Base-by-base conservation (phyloP, 2,329 filamentous ascomycete species). In the Lachnellula cervina region DNA sequence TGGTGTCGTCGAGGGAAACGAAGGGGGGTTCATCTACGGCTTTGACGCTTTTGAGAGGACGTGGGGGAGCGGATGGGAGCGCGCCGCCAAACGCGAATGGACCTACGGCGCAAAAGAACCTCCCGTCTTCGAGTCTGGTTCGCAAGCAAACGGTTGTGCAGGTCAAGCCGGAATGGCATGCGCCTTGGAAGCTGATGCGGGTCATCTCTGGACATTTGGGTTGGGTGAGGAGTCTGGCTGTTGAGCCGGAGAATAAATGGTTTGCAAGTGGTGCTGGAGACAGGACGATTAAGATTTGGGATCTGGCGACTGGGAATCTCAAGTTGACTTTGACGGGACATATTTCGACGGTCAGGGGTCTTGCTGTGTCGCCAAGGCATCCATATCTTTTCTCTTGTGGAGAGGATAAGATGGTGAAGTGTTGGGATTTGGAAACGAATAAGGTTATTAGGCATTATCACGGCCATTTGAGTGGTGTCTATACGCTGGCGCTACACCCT, bases 361-460 rank as follows among this genome's bases (percentile, higher is more conserved):
- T 99, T 48, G 94, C 93, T 0, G 90, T 99, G 7, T 96, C 90
- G 19, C 89, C 92, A 16, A 80, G 94, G 47, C 94, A 99, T 74
- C 95, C 94, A 0, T 99, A 99, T 69, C 81, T 99, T 9, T 99
- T 99, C 73, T 96, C 91, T 11, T 99, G 94, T 68, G 95, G 90
- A 56, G 94, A 99, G 73, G 94, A 99, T 72, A 99, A 99, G 77
- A 97, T 97, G 92, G 94, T 99, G 60, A 99, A 99, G 74, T 99
- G 94, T 75, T 99, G 94, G 94, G 94, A 99, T 76, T 76, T 99
- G 62, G 94, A 99, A 73, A 97, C 93, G n/a, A 99, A 99, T 77
- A 97, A 97, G 73, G 94, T 99, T 58, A 97, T 97, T 69, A 84
- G 93, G 40, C 91, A 97, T 73, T 99, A 97, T 72, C 94, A 99